Percentiles rank a stretch among this genome's conserved stretches.
These are phyloP conservation scores for Neolentinus lepideus DNA, from an alignment of 1,284 basidiomycete genomes.

Conservation along the genomic window DNA sequence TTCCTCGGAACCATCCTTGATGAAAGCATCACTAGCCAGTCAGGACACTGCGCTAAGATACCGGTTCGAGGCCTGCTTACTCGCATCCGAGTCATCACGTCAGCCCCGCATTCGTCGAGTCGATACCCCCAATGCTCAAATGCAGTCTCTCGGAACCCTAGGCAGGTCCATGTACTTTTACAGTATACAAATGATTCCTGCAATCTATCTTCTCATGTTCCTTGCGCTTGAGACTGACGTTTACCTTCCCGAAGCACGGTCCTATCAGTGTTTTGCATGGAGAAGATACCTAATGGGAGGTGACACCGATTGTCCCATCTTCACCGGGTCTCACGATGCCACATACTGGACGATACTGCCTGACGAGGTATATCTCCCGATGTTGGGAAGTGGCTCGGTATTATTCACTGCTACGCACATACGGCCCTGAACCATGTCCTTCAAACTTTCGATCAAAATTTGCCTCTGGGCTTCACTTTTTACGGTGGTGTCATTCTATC, in stretches of 20 bases:
- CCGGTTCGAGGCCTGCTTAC: not conserved
- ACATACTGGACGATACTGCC: not conserved
- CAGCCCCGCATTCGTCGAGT: not conserved
- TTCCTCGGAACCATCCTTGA: too few relatives aligned
- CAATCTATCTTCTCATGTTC: too few relatives aligned
- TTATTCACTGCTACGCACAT: not conserved
- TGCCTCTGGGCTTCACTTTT: not conserved
- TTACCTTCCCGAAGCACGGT: not conserved
- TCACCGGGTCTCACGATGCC: not conserved
- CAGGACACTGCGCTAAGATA: not conserved
- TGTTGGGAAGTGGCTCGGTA: not conserved
- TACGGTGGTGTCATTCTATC: not conserved
- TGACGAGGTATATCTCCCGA: not conserved
- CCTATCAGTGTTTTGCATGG: not conserved
- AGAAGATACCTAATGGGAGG: not conserved
- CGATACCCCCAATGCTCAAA: too few relatives aligned
- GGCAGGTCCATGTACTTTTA: too few relatives aligned
- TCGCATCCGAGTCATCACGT: not conserved
- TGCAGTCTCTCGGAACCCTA: too few relatives aligned
- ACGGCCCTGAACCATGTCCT: not conserved
- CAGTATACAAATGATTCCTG: too few relatives aligned
- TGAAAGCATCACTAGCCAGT: too few relatives aligned
- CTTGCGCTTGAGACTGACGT: too few relatives aligned
- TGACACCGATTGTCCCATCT: not conserved
- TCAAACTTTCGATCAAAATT: not conserved